Conservation (phyloP, 352 stramenopile genomes). For the Phytophthora hybrid region DNA sequence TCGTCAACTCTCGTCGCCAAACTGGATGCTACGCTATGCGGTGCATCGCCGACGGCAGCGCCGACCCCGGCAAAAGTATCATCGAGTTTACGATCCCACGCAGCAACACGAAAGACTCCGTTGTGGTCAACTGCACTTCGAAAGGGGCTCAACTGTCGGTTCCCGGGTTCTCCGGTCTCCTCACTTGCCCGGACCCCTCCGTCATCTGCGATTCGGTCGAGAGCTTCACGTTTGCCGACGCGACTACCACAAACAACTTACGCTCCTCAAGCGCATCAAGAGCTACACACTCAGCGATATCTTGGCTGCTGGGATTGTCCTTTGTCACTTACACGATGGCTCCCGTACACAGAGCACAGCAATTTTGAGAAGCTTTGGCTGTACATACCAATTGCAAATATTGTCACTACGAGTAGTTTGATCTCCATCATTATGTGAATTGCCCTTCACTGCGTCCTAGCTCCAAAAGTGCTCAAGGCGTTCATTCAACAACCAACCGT, state of each 20-base stretch:
- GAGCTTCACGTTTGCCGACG: constrained; percentile 26
- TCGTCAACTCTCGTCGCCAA: constrained; percentile 61
- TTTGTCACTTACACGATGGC: not conserved
- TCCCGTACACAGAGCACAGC: not conserved
- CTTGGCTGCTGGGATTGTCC: constrained; percentile 11
- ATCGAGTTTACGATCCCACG: constrained; percentile 62
- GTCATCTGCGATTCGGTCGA: constrained; percentile 58
- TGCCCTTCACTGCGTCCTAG: not conserved
- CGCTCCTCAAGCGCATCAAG: constrained; percentile 22
- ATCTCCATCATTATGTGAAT: not conserved
- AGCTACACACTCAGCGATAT: not conserved
- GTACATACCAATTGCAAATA: not conserved
- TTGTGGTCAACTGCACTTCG: constrained; percentile 57
- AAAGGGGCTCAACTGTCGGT: constrained; percentile 57
- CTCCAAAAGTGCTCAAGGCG: constrained; percentile 33
- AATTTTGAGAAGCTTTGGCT: not conserved
- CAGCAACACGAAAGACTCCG: constrained; percentile 24
- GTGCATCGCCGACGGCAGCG: constrained; percentile 46
- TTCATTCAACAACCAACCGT: constrained; percentile 39
- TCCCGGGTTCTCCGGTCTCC: constrained; percentile 53
- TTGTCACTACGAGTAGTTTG: not conserved
- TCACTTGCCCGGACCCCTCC: constrained; percentile 78
- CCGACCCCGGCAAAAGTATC: constrained; percentile 20
- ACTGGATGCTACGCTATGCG: constrained; percentile 83
- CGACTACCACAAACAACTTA: constrained; percentile 23